Evolutionary conservation across 2,329 filamentous ascomycete species (phyloP).

Genomic region (Penicillium corylophilum): DNA sequence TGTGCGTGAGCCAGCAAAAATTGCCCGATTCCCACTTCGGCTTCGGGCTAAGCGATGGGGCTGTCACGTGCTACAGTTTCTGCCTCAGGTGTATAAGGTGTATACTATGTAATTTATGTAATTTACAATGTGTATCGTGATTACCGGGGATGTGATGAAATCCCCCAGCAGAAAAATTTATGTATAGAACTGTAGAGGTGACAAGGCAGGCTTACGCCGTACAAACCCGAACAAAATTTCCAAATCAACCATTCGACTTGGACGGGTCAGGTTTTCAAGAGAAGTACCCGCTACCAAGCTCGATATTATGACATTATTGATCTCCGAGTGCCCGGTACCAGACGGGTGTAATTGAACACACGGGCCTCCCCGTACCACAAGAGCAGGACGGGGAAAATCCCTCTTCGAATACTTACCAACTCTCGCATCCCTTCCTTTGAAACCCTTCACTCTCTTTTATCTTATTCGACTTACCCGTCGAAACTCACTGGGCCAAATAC

Average conservation of each 20-base stretch:
- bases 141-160: background rate
- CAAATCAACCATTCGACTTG: background rate
- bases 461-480: constrained; percentile 12
- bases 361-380: constrained; percentile 6
- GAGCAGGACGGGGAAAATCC: constrained; percentile 15
- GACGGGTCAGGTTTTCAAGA: constrained; percentile 2
- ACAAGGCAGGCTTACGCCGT: background rate
- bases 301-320: constrained; percentile 6
- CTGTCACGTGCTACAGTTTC: constrained; percentile 28
- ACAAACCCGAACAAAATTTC: background rate
- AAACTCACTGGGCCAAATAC: constrained; percentile 3
- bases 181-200: background rate
- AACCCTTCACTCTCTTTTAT: constrained; percentile 13
- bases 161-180: background rate
- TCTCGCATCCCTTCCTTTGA: constrained; percentile 16
- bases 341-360: constrained; percentile 4
- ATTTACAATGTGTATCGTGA: background rate
- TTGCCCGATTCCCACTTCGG: constrained; percentile 28
- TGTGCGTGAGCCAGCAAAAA: constrained; percentile 39
- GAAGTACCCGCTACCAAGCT: constrained; percentile 1
- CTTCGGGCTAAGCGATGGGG: constrained; percentile 38
- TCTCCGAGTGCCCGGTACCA: constrained; percentile 2
- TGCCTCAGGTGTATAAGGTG: constrained; percentile 12
- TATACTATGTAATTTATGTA: no score
- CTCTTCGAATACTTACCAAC: constrained; percentile 17